phyloP scores from a whole-genome alignment of 805 yeast genomes.

The Scheffersomyces coipomensis region DNA sequence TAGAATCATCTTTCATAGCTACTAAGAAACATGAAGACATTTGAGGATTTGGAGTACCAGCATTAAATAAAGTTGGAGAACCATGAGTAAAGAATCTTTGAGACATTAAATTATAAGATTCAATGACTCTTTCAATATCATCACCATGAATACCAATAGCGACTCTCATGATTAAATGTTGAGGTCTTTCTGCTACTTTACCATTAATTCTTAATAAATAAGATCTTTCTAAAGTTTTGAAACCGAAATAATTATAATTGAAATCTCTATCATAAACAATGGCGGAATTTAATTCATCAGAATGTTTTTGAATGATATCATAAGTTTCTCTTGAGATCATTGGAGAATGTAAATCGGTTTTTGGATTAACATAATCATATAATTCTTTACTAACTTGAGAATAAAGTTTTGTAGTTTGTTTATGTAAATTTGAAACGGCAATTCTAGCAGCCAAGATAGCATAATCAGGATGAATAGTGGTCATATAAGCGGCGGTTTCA shows the following conservation, averaged over 20 bases:
- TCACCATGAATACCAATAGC: constrained; percentile 60
- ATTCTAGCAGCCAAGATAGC: constrained; percentile 94
- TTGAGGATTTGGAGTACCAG: constrained; percentile 60
- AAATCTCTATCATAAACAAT: constrained; percentile 51
- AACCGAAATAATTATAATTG: constrained; percentile 58
- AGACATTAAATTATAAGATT: constrained; percentile 59
- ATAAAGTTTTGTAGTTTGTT: constrained; percentile 86
- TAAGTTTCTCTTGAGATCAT: constrained; percentile 44
- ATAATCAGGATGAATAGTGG: constrained; percentile 97
- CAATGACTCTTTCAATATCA: constrained; percentile 51
- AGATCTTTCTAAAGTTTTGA: constrained; percentile 60
- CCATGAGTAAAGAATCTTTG: constrained; percentile 60
- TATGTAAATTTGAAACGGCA: constrained; percentile 91
- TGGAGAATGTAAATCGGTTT: constrained; percentile 57
- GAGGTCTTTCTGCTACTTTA: constrained; percentile 61
- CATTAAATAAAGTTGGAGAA: constrained; percentile 60
- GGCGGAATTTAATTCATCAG: constrained; percentile 45
- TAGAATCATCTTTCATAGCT: constrained; percentile 63
- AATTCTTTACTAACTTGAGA: constrained; percentile 74
- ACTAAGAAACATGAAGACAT: constrained; percentile 64
- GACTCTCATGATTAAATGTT: constrained; percentile 61
- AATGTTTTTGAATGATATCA: constrained; percentile 32
- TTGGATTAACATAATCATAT: constrained; percentile 78
- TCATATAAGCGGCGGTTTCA: constrained; percentile 97
- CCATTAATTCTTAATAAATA: constrained; percentile 55